Evolutionary conservation across 306 rosid genomes (phyloP).

Genomic region (Castanea crenata): DNA sequence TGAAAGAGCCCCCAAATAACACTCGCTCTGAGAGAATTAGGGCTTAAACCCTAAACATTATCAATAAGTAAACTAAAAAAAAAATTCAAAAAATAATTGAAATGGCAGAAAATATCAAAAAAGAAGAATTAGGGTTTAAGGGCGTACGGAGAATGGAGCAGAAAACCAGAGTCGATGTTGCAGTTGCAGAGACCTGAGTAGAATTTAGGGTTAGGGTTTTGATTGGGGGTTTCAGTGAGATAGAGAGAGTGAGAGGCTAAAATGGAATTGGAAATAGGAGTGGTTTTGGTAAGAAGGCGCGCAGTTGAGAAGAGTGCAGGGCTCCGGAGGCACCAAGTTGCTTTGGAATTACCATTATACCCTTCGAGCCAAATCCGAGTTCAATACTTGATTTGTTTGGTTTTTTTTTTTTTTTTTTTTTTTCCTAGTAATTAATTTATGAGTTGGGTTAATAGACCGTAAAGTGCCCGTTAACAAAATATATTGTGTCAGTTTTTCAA

Average conservation of each 20-base stretch:
- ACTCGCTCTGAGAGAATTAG: conserved; percentile 23
- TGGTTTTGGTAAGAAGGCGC: conserved; percentile 23
- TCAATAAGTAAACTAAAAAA: background rate
- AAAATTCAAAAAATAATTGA: background rate
- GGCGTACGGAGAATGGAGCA: conserved; percentile 12
- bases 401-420: too few relatives aligned
- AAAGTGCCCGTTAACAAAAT: too few relatives aligned
- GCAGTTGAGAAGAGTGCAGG: conserved; percentile 5
- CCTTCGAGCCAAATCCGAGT: background rate
- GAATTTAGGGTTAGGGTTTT: conserved; percentile 12
- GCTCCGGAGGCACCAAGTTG: background rate
- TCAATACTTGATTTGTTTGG: too few relatives aligned
- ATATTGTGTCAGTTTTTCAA: too few relatives aligned
- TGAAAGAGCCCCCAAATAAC: conserved; percentile 1
- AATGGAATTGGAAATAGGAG: background rate
- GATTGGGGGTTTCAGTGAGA: background rate
- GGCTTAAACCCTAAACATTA: conserved; percentile 12
- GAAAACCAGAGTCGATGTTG: background rate
- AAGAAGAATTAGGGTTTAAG: background rate
- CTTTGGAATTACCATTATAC: background rate
- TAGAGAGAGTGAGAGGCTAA: conserved; percentile 1
- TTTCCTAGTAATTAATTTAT: too few relatives aligned
- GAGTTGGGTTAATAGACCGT: too few relatives aligned
- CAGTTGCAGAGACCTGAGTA: background rate
- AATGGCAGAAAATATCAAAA: background rate